A percentile compares a stretch with the other conserved stretches of the same genome.
These are phyloP conservation scores for Pichia thaimueangensis DNA, from an alignment of 805 yeast species.

Conservation along the genomic window DNA sequence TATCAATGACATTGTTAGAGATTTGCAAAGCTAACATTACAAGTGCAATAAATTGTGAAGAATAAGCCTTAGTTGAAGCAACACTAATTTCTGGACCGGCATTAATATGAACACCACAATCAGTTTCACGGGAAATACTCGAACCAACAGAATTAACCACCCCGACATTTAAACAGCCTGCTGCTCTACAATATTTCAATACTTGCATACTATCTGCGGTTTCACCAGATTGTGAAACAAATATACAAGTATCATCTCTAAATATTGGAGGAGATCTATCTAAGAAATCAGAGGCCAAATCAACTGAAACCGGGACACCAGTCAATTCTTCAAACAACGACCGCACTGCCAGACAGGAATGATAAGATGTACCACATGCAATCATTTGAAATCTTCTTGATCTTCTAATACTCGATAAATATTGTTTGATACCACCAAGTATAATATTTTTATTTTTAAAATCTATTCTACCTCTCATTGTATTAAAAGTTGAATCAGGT, in stretches of 20 bases:
- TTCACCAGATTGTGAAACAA: conserved; percentile 98
- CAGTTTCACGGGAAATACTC: conserved; percentile 91
- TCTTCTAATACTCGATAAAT: conserved; percentile 83
- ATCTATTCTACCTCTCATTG: conserved; percentile 99
- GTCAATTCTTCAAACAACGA: conserved; percentile 94
- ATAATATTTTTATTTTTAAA: conserved; percentile 71
- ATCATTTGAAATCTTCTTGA: conserved; percentile 95
- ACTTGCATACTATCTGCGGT: conserved; percentile 97
- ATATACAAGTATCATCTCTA: conserved; percentile 95
- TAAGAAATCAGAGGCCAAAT: conserved; percentile 88
- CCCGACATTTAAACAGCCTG: conserved; percentile 97
- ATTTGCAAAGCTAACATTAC: conserved; percentile 96
- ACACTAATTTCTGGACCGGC: conserved; percentile 99
- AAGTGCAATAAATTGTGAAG: conserved; percentile 94
- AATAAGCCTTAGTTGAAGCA: conserved; percentile 97
- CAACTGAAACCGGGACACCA: conserved; percentile 89
- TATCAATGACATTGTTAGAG: conserved; percentile 84
- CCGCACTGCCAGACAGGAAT: conserved; percentile 96
- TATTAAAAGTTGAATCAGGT: conserved; percentile 96
- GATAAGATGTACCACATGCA: conserved; percentile 99
- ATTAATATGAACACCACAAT: conserved; percentile 98
- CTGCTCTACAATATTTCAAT: conserved; percentile 87
- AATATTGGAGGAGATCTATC: conserved; percentile 96
- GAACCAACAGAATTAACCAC: conserved; percentile 98
- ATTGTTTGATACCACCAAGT: conserved; percentile 84